Percentiles rank a stretch among this genome's conserved stretches.
Evolutionary conservation across 495 filamentous ascomycete genomes (phyloP).

Genomic region (Penicillium alfredii): DNA sequence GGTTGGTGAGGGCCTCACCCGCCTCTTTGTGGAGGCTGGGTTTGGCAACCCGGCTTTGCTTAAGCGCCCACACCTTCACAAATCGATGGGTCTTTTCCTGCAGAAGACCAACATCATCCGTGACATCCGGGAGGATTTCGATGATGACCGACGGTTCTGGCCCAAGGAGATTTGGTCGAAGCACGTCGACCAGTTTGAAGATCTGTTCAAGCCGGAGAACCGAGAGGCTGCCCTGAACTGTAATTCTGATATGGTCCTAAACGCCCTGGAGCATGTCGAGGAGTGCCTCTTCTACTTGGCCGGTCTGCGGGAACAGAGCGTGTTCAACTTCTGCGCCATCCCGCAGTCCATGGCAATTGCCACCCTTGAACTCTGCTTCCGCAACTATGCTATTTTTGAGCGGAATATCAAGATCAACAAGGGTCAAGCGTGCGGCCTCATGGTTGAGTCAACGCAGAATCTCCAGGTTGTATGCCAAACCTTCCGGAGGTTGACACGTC

Average conservation of each 20-base stretch:
- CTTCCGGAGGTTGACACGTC: slow-evolving; percentile 68
- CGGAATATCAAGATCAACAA: slow-evolving; percentile 94
- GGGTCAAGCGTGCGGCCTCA: slow-evolving; percentile 83
- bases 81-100: slow-evolving; percentile 94
- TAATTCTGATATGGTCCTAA: slow-evolving; percentile 90
- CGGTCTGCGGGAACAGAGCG: slow-evolving; percentile 89
- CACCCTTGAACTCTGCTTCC: slow-evolving; percentile 83
- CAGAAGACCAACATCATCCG: slow-evolving; percentile 99
- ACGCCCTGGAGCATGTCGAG: slow-evolving; percentile 78
- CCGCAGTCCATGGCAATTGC: slow-evolving; percentile 99
- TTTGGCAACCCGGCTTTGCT: slow-evolving; percentile 83
- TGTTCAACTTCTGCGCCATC: slow-evolving; percentile 99
- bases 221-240: slow-evolving; percentile 76
- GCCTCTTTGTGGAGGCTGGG: slow-evolving; percentile 80
- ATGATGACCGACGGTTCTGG: slow-evolving; percentile 86
- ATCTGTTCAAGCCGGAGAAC: slow-evolving; percentile 79
- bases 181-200: slow-evolving; percentile 81
- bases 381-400: slow-evolving; percentile 82
- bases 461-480: slow-evolving; percentile 69
- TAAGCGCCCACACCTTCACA: slow-evolving; percentile 70
- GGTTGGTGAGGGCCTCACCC: slow-evolving; percentile 88
- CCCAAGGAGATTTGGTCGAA: slow-evolving; percentile 95
- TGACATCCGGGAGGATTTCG: slow-evolving; percentile 82
- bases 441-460: slow-evolving; percentile 90
- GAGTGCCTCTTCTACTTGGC: slow-evolving; percentile 98